Evolutionary conservation across 371 early-diverging fungal genomes (phyloP), one percentile per base, ranked within the genome.

Genomic region (Apophysomyces variabilis): DNA sequence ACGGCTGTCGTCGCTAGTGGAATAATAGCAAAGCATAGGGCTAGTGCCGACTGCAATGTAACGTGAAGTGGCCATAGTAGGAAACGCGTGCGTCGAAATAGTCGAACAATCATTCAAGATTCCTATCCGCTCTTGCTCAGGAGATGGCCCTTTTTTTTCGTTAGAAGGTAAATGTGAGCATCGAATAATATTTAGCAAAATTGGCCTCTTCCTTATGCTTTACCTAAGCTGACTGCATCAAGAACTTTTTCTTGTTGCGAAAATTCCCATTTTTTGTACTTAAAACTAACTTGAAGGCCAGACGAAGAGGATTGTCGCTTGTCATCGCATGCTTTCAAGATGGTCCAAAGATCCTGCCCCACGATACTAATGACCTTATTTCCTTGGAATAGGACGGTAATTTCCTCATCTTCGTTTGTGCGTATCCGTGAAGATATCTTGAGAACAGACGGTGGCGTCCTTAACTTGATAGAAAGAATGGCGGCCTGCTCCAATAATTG

Each of bases 291-390:
- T 26, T 26, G 32, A 26, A 26, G 32, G 3, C 32, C 32, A 26
- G 32, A 26, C 32, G 32, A 3, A 26, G 32, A 26, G 32, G 32
- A 26, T 26, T 26, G 32, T 26, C 73, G 50, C 46, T 81, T 79
- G 37, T 80, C 81, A 47, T 78, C 85, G 38, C 85, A 88, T 12
- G 85, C 79, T 6, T 86, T 69, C 12, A 88, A 68, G 13, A 82
- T 86, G 69, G 84, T 82, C 88, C 88, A 88, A 4, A 88, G 67
- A 61, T 84, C 85, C 32, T 88, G 86, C 7, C 88, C 88, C 32
- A 86, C 85, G 37, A 88, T 86, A 45, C 85, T 84, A 4, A 88
- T 85, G 7, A 86, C 84, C 6, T 72, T 73, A 26, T 83, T 84
- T 14, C 74, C 78, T 46, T 79, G 69, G 58, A 85, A 86, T 12